phyloP scores from a whole-genome alignment of 2,329 filamentous ascomycete species.

The Fusarium sp. region DNA sequence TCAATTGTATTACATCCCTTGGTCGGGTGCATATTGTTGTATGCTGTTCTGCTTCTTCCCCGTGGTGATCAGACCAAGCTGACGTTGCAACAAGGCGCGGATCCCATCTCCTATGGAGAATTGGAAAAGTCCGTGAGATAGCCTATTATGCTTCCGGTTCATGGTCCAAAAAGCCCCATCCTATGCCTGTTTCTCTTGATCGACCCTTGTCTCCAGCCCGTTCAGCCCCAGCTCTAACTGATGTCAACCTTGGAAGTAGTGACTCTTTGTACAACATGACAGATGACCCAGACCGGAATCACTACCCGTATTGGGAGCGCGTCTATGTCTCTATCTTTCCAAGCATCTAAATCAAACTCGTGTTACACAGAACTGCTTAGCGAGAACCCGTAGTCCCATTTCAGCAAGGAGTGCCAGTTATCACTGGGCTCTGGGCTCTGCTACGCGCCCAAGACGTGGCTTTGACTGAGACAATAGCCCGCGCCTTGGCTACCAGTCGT shows the following conservation, averaged over 20 bases:
- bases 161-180: neutral
- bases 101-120: neutral
- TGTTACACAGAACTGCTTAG: neutral
- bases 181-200: neutral
- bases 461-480: conserved; percentile 34
- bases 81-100: neutral
- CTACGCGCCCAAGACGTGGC: conserved; percentile 17
- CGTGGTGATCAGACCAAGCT: neutral
- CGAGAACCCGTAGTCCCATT: neutral
- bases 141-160: neutral
- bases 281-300: conserved; percentile 8
- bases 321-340: neutral
- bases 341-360: neutral
- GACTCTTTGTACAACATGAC: conserved; percentile 24
- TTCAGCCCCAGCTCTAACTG: conserved; percentile 7
- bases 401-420: neutral
- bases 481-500: conserved; percentile 10
- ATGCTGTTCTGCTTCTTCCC: neutral
- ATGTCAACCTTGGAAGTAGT: neutral
- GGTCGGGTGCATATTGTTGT: neutral
- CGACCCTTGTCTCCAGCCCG: neutral
- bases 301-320: neutral
- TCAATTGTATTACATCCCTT: neutral
- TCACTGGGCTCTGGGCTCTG: neutral
- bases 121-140: neutral